Evolutionary conservation across 148 eudicot genomes (phyloP).

Genomic region (Silene conica): DNA sequence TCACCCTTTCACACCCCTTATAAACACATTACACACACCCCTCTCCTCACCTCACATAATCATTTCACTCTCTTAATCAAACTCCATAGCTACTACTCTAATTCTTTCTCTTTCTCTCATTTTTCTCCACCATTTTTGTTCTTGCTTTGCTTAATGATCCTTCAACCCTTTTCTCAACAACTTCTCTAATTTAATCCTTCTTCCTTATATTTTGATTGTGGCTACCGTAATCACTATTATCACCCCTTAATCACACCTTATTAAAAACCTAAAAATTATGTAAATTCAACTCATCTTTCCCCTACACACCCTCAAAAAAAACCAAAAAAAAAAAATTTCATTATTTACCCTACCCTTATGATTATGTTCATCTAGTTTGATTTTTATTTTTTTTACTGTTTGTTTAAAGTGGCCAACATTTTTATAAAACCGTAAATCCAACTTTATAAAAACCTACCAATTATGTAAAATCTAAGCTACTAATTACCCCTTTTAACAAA

Average conservation of each 20-base stretch:
- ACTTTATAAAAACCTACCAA: constrained; percentile 37
- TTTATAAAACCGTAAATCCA: constrained; percentile 27
- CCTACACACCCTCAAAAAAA: constrained; percentile 25
- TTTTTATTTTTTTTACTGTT: constrained; percentile 4
- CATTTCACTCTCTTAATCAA: too few species aligned
- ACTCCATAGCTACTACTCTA: background rate
- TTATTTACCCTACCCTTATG: constrained; percentile 1
- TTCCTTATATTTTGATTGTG: constrained; percentile 14
- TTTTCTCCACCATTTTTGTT: background rate
- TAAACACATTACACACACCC: background rate
- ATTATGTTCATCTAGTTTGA: constrained; percentile 18
- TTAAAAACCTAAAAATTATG: constrained; percentile 49
- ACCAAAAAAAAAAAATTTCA: constrained; percentile 15
- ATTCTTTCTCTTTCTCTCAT: background rate
- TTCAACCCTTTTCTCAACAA: background rate
- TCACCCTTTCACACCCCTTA: constrained; percentile 2
- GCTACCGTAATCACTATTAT: constrained; percentile 17
- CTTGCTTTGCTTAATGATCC: background rate
- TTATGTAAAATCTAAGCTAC: constrained; percentile 34
- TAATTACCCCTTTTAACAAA: background rate
- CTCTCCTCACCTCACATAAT: background rate
- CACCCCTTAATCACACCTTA: constrained; percentile 38
- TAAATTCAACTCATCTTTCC: constrained; percentile 25
- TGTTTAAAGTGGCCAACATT: constrained; percentile 26
- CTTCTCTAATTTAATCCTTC: background rate